Conservation (phyloP, 2,329 filamentous ascomycete genomes). For the Ophiocordyceps camponoti-rufipedis region DNA sequence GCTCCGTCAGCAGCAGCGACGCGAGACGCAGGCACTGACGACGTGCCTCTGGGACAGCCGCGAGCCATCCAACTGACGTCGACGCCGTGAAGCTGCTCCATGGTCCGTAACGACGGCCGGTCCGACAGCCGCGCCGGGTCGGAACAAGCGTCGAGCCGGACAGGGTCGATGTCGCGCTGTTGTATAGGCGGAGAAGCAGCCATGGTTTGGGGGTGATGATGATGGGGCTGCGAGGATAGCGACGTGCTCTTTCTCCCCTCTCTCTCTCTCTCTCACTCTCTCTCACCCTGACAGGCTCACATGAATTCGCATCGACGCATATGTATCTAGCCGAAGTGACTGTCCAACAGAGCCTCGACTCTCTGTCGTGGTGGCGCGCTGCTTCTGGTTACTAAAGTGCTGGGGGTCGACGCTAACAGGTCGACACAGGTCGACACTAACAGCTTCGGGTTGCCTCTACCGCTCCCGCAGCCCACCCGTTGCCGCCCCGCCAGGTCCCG, state of each 20-base stretch:
- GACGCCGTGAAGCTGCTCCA: constrained; percentile 68
- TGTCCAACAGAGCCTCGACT: neutral
- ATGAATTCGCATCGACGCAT: neutral
- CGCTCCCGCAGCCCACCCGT: no score
- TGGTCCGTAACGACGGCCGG: constrained; percentile 16
- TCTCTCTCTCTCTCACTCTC: no score
- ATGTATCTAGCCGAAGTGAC: neutral
- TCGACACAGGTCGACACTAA: no score
- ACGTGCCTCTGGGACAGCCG: constrained; percentile 62
- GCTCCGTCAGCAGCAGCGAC: neutral
- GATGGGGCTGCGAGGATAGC: neutral
- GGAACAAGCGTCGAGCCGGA: neutral
- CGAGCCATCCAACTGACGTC: constrained; percentile 84
- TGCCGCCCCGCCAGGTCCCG: no score
- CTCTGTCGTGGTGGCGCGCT: neutral
- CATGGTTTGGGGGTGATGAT: neutral
- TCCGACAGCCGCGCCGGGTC: neutral
- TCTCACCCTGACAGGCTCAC: no score
- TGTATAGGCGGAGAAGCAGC: neutral
- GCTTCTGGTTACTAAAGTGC: neutral
- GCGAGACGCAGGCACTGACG: neutral
- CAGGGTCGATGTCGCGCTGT: neutral
- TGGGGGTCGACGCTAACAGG: neutral
- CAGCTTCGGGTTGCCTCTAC: no score
- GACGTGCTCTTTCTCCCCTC: neutral